phyloP scores from a whole-genome alignment of 805 yeast species.

The Naumovozyma castellii region DNA sequence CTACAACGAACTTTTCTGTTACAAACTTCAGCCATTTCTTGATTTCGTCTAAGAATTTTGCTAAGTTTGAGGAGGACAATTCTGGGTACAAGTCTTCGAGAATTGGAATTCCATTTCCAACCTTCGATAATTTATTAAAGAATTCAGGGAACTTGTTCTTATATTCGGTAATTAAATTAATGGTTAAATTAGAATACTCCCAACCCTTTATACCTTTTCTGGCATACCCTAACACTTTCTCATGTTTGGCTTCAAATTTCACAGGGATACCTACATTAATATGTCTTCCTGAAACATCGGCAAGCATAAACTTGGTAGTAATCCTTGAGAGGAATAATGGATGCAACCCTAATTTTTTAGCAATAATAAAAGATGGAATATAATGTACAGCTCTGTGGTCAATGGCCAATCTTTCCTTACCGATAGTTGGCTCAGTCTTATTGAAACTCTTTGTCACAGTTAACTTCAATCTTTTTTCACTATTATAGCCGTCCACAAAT shows the following conservation, averaged over 20 bases:
- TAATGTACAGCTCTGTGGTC: conserved; percentile 53
- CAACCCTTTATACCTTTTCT: conserved; percentile 57
- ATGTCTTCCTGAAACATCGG: conserved; percentile 41
- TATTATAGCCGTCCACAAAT: conserved; percentile 49
- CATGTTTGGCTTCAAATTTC: conserved; percentile 69
- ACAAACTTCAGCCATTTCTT: conserved; percentile 39
- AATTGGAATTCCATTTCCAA: conserved; percentile 20
- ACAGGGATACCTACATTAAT: conserved; percentile 73
- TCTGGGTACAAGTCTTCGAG: conserved; percentile 30
- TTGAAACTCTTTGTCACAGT: conserved; percentile 44
- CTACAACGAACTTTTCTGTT: conserved; percentile 48
- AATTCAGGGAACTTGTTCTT: conserved; percentile 51
- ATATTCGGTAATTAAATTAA: conserved; percentile 56
- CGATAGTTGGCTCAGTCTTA: conserved; percentile 54
- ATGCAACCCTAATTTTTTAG: conserved; percentile 46
- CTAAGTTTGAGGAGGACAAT: conserved; percentile 23
- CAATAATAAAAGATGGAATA: conserved; percentile 54
- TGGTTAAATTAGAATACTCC: conserved; percentile 75
- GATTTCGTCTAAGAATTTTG: conserved; percentile 25
- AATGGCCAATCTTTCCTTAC: conserved; percentile 45
- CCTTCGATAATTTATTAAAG: conserved; percentile 35
- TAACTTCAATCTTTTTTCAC: conserved; percentile 36
- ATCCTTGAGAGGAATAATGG: conserved; percentile 66
- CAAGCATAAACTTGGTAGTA: conserved; percentile 62
- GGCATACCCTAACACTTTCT: conserved; percentile 84